Evolutionary conservation across 73 alveolate species (phyloP), one percentile per base, ranked within the genome.

Genomic region (Paramecium pentaurelia): DNA sequence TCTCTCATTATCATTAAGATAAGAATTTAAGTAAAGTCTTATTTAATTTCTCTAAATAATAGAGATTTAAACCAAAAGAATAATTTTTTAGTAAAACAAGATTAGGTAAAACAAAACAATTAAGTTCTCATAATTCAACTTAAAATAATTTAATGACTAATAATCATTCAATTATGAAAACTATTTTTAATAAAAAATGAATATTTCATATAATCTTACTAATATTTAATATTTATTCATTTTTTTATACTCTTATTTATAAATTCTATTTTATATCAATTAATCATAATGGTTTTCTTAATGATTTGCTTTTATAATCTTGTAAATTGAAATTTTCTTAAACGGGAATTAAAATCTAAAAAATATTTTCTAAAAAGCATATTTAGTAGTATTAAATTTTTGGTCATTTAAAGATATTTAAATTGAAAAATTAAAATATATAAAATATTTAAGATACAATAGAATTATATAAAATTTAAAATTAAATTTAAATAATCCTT

Each of bases 321-420:
- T 22, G 25, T 22, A 22, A 22, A 22, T 96, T 93, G 90, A 95
- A 97, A 73, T 97, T 97, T 92, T 97, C 98, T 6, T 92, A 95
- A 28, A 86, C 97, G 38, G 99, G 99, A 11, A 22, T 75, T 80
- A 68, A 64, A 86, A 40, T 95, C 96, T 49, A 96, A 95, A 86
- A 96, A 95, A 87, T 96, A 95, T 92, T 96, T 97, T 93, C 95
- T 95, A 91, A 96, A 96, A 36, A 94, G 60, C 98, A 98, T n/a
- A 92, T 86, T 49, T 97, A 59, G 90, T 92, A 27, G 96, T 95
- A 6, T 87, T 97, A 37, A 92, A 96, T 58, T 96, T 71, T 92
- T 95, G 98, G 95, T 96, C 97, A 49, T 88, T 97, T 27, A 89
- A 92, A 92, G 96, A 95, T 75, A 96, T 97, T 4, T 71, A 71